phyloP scores from a whole-genome alignment of 2,329 filamentous ascomycete genomes.

The Aspergillus sp. region DNA sequence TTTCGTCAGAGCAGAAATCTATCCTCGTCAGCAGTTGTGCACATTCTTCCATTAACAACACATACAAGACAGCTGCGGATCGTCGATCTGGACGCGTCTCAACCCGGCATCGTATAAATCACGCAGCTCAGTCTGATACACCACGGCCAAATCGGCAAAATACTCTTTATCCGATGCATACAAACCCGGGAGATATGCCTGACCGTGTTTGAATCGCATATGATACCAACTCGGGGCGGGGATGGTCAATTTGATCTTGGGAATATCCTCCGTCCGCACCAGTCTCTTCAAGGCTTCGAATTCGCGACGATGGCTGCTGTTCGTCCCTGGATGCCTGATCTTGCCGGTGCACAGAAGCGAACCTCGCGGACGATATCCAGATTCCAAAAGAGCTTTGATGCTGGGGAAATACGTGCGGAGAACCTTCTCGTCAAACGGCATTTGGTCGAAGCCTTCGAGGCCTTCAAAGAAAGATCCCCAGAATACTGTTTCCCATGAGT shows the following conservation, averaged over 20 bases:
- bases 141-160: conserved; percentile 55
- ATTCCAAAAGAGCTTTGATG: conserved; percentile 1
- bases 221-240: conserved; percentile 61
- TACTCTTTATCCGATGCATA: conserved; percentile 53
- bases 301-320: conserved; percentile 28
- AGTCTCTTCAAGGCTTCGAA: conserved; percentile 45
- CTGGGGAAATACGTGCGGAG: conserved; percentile 2
- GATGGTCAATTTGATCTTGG: conserved; percentile 59
- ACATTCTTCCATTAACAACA: background rate
- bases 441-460: conserved; percentile 12
- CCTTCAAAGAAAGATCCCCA: conserved; percentile 19
- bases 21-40: background rate
- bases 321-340: background rate
- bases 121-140: conserved; percentile 53
- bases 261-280: conserved; percentile 51
- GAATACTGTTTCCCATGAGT: no score
- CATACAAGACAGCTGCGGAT: conserved; percentile 53
- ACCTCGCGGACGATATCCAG: conserved; percentile 1
- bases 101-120: conserved; percentile 55
- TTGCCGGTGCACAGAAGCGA: conserved; percentile 29
- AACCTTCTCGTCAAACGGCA: background rate
- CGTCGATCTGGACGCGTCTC: conserved; percentile 58
- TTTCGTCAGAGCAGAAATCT: background rate
- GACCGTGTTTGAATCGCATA: conserved; percentile 47
- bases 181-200: conserved; percentile 47